Percentiles rank a stretch among this genome's conserved stretches.
These are phyloP conservation scores for Quercus suber DNA, from an alignment of 306 rosid genomes.

Conservation along the genomic window DNA sequence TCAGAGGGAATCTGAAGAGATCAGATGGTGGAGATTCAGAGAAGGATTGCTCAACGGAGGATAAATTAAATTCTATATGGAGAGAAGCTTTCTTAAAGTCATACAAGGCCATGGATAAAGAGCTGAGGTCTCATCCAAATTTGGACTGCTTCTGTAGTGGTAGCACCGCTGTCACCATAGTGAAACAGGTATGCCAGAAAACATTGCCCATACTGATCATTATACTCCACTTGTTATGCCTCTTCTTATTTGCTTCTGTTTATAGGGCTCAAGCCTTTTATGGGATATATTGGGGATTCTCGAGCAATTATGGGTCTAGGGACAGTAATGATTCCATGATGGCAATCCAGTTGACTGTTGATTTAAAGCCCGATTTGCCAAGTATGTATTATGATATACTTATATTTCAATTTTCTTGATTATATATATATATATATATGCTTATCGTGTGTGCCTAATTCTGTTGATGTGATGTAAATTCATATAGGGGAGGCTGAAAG, in stretches of 20 bases:
- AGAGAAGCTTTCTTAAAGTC: conserved; percentile 85
- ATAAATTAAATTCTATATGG: conserved; percentile 57
- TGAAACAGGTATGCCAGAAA: conserved; percentile 70
- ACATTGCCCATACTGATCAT: background rate
- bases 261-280: conserved; percentile 79
- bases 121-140: conserved; percentile 85
- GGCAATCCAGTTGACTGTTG: conserved; percentile 82
- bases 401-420: background rate
- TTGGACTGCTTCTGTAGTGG: conserved; percentile 97
- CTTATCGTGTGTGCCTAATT: conserved; percentile 13
- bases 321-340: conserved; percentile 56
- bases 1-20: conserved; percentile 44
- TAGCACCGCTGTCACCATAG: conserved; percentile 80
- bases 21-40: conserved; percentile 51
- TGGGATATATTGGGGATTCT: conserved; percentile 89
- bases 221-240: conserved; percentile 9
- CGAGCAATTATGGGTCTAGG: conserved; percentile 91
- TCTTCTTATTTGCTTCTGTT: conserved; percentile 29
- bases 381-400: conserved; percentile 39
- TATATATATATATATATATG: background rate
- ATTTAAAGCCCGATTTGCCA: conserved; percentile 96
- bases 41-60: conserved; percentile 60
- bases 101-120: conserved; percentile 92
- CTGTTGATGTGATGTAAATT: conserved; percentile 9
- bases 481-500: conserved; percentile 86